Percentiles rank a stretch among this genome's conserved stretches.
Conservation (phyloP, 305 asterid genomes). For the Solanum hybrid region DNA sequence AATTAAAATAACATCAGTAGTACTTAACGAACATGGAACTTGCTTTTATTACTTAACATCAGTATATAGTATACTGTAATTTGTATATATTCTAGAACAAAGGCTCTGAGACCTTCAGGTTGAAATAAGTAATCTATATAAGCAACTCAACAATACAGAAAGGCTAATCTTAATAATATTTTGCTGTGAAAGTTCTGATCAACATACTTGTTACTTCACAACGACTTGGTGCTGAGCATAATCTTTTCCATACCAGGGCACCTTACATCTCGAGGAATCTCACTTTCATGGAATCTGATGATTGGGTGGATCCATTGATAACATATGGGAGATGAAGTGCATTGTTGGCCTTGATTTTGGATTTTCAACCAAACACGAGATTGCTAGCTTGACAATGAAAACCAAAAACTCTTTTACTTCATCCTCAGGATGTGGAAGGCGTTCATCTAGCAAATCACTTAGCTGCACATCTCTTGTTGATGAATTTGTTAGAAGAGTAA, state of each 20-base stretch:
- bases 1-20: not conserved
- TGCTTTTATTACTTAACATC: not conserved
- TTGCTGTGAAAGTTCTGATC: not conserved
- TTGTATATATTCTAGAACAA: not conserved
- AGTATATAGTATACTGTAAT: not conserved
- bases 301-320: not conserved
- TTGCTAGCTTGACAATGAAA: slow-evolving; percentile 12
- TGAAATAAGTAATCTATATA: not conserved
- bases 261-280: not conserved
- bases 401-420: slow-evolving; percentile 10
- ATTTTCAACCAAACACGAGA: not conserved
- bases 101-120: not conserved
- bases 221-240: not conserved
- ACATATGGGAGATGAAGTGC: slow-evolving; percentile 1
- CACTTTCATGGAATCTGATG: not conserved
- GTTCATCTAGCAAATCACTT: slow-evolving; percentile 12
- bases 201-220: not conserved
- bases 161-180: not conserved
- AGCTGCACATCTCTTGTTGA: slow-evolving; percentile 2
- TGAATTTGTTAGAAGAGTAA: not conserved
- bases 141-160: not conserved
- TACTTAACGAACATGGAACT: not conserved
- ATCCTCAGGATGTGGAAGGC: slow-evolving; percentile 8
- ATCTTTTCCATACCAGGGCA: not conserved
- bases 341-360: slow-evolving; percentile 20